Evolutionary conservation across 1,284 basidiomycete species (phyloP).

Genomic region (Puccinia triticina): DNA sequence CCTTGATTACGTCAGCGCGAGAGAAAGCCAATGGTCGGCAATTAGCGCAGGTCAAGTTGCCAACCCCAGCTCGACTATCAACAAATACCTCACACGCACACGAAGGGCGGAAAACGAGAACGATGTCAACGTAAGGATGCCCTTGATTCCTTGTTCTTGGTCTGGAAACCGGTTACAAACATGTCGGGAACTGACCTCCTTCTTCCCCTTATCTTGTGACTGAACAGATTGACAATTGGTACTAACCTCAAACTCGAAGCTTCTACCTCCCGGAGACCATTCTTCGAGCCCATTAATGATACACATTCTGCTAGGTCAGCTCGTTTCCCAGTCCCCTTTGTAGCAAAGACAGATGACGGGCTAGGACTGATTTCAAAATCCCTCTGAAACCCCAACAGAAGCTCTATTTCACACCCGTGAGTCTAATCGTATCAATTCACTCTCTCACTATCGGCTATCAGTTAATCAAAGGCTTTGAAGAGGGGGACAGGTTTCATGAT

Average conservation of each 20-base stretch:
- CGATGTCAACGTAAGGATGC: conserved; percentile 23
- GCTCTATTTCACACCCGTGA: conserved; percentile 41
- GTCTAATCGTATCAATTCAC: not conserved
- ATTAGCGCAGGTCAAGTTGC: not conserved
- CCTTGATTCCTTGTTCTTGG: not conserved
- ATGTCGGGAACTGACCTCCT: not conserved
- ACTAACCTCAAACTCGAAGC: conserved; percentile 31
- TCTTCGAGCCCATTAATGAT: conserved; percentile 35
- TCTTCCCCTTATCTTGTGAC: not conserved
- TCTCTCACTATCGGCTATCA: not conserved
- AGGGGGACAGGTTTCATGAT: not conserved
- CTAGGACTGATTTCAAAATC: not conserved
- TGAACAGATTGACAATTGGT: conserved; percentile 31
- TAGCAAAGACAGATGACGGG: not conserved
- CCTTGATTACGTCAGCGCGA: not conserved
- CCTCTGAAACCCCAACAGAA: not conserved
- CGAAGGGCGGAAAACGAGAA: not conserved
- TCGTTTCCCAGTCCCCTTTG: not conserved
- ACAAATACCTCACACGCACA: not conserved
- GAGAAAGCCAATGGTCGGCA: not conserved
- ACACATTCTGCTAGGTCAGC: conserved; percentile 39
- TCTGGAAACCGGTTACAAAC: no score
- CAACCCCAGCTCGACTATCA: not conserved
- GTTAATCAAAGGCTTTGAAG: not conserved
- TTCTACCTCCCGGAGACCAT: conserved; percentile 34